Evolutionary conservation across 169 alveolate genomes (phyloP), one percentile per base, ranked within the genome.

Genomic region (Plasmodium sp.): DNA sequence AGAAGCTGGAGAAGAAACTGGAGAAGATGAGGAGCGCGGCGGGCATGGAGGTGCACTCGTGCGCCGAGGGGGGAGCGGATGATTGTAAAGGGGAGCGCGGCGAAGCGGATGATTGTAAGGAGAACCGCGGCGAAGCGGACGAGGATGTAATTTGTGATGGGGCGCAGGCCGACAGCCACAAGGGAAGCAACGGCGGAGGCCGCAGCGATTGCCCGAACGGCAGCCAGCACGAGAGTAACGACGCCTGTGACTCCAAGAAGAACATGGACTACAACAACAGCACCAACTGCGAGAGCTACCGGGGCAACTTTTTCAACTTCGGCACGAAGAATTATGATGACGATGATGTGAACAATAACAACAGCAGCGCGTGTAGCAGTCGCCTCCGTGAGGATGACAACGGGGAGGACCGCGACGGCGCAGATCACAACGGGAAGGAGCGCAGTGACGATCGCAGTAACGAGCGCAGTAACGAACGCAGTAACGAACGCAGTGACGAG

Each of bases 1-100:
- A 54, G 45, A 86, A 79, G 27, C 18, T 75, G 93, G 67, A 86
- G 34, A 86, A 36, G 77, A 86, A 79, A 41, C 18, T 75, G 93
- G 67, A 86, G 34, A 86, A 36, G 77, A 14, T 31, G 62, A 75
- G 34, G 80, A 45, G 9, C 14, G 43, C 41, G 31, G 31, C 22
- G 18, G 41, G 34, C 41, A 22, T 22, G 27, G 27, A 22, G 27
- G 27, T 22, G 27, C 27, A 22, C 27, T 22, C 27, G 27, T 0
- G 27, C 27, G 27, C 27, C 27, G 27, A 0, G 27, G 27, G 27
- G 27, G 74, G 10, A 62, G 34, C 22, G 43, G 41, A 62, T 6
- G 0, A 83, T 10, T 12, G 67, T 51, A 27, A 18, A 33, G 22
- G 10, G n/a, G 7, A 82, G n/a, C n/a, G 36, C 10, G 41, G 34